A percentile compares a stretch with the other conserved stretches of the same genome.
Evolutionary conservation across 1,284 basidiomycete species (phyloP).

Genomic region (Mycosarcoma maydis): DNA sequence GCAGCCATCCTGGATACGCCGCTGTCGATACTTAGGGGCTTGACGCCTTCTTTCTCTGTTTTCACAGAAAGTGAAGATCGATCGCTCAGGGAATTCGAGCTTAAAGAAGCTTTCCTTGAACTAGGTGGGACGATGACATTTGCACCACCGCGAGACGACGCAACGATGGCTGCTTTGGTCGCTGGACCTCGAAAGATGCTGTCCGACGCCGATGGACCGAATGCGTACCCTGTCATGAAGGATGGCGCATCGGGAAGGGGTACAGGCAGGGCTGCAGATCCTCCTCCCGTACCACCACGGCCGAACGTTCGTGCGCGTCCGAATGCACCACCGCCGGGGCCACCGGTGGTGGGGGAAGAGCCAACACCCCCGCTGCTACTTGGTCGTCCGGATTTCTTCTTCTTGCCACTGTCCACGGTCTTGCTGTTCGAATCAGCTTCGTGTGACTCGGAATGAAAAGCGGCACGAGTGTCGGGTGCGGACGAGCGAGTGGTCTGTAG

Average conservation of each 20-base stretch:
- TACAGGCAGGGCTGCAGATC: not conserved
- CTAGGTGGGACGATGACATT: not conserved
- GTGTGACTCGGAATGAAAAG: not conserved
- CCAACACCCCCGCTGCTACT: constrained; percentile 18
- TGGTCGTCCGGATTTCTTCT: constrained; percentile 22
- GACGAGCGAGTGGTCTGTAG: constrained; percentile 28
- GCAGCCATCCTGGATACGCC: not conserved
- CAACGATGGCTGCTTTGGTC: constrained; percentile 14
- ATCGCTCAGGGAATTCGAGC: constrained; percentile 18
- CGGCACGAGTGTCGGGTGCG: constrained; percentile 6
- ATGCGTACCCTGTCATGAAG: constrained; percentile 22
- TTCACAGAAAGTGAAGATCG: constrained; percentile 12
- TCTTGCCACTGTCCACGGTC: constrained; percentile 5
- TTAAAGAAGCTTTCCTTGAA: constrained; percentile 8
- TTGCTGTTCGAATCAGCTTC: constrained; percentile 1
- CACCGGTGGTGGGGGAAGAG: constrained; percentile 9
- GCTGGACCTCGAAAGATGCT: constrained; percentile 15
- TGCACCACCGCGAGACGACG: constrained; percentile 9
- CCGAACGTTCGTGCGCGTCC: constrained; percentile 13
- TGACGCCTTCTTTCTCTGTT: constrained; percentile 12
- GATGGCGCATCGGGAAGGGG: constrained; percentile 23
- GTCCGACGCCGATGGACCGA: constrained; percentile 12
- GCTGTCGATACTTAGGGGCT: not conserved
- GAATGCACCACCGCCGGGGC: not conserved
- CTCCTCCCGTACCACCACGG: constrained; percentile 9